A percentile compares a stretch with the other conserved stretches of the same genome.
Conservation (phyloP, 306 rosid species). For the Cyamopsis tetragonoloba region DNA sequence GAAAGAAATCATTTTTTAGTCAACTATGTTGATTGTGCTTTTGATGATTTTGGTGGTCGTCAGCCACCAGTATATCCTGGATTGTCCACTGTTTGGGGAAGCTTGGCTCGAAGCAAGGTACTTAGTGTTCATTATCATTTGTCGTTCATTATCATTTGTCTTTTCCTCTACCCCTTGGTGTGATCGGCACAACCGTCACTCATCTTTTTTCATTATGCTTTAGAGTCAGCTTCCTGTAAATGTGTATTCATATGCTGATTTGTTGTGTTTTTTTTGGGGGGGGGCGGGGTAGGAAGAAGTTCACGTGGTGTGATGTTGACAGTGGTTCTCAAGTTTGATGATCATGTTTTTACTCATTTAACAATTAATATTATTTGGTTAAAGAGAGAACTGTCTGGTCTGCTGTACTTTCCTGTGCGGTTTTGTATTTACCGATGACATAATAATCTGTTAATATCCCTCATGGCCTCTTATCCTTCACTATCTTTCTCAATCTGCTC, state of each 20-base stretch:
- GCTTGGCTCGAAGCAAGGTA: constrained; percentile 99
- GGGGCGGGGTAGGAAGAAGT: not conserved
- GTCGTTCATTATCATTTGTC: constrained; percentile 17
- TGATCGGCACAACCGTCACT: not conserved
- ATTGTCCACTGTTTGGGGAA: constrained; percentile 98
- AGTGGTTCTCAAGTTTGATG: not conserved
- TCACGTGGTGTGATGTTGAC: constrained; percentile 1
- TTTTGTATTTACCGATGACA: not conserved
- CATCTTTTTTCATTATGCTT: not conserved
- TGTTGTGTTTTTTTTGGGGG: constrained; percentile 12
- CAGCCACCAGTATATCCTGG: constrained; percentile 99
- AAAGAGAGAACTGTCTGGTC: not conserved
- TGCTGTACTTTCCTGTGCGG: not conserved
- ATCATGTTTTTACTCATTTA: not conserved
- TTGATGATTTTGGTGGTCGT: constrained; percentile 99
- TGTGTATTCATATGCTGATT: not conserved
- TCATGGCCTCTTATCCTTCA: not conserved
- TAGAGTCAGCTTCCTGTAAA: not conserved
- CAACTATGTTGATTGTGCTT: constrained; percentile 90
- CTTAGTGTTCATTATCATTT: constrained; percentile 19
- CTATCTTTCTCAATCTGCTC: not conserved
- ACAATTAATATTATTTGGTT: constrained; percentile 1
- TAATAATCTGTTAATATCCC: not conserved
- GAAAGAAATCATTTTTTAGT: constrained; percentile 96
- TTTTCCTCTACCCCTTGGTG: not conserved